Percentiles rank a stretch among this genome's conserved stretches.
Conservation (phyloP, 2,329 filamentous ascomycete species). For the Trichophyton verrucosum region DNA sequence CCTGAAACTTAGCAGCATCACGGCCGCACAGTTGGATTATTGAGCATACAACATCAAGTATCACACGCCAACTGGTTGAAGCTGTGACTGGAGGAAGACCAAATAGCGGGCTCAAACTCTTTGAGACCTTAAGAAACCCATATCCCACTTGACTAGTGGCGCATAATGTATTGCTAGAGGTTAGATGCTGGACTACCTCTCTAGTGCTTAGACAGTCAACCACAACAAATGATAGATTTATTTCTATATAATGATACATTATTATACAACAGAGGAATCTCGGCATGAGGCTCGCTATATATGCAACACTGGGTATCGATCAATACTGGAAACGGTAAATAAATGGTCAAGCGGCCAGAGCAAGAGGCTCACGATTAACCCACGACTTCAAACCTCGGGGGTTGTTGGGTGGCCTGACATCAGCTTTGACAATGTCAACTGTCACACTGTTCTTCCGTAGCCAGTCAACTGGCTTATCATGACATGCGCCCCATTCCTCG, state of each 20-base stretch:
- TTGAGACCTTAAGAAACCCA: no score
- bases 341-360: not conserved
- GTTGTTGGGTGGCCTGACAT: conserved; percentile 12
- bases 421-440: conserved; percentile 15
- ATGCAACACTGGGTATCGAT: not conserved
- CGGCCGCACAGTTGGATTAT: not conserved
- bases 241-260: not conserved
- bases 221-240: not conserved
- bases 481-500: conserved; percentile 17
- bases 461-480: not conserved
- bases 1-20: not conserved
- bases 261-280: not conserved
- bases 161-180: no score
- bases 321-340: not conserved
- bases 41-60: no score
- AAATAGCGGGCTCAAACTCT: no score
- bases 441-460: conserved; percentile 24
- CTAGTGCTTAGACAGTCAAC: not conserved
- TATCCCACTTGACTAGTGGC: no score
- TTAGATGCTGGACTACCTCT: no score
- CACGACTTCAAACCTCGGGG: not conserved
- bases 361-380: not conserved
- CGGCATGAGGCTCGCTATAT: not conserved
- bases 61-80: no score
- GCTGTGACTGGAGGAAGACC: no score